Evolutionary conservation across 108 stramenopile genomes (phyloP).

Genomic region (Cylindrotheca closterium): DNA sequence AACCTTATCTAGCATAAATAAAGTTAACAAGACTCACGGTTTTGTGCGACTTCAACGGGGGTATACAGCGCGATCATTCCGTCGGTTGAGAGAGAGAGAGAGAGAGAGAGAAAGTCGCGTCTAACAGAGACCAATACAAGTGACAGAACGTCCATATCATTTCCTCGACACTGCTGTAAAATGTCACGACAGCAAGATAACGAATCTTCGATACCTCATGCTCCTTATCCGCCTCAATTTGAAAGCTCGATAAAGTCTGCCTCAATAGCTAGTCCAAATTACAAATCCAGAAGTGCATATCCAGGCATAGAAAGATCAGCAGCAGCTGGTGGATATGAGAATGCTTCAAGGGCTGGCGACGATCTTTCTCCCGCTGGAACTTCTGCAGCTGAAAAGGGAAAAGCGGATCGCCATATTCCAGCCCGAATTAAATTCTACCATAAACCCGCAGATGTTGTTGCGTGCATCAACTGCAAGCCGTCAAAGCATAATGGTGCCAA

Average conservation of each 20-base stretch:
- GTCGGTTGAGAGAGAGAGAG: too few species aligned
- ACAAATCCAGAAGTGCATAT: constrained; percentile 5
- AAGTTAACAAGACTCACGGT: too few species aligned
- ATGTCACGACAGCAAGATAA: neutral
- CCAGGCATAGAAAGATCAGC: constrained; percentile 2
- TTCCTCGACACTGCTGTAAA: too few species aligned
- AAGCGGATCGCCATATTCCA: constrained; percentile 2
- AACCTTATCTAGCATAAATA: too few species aligned
- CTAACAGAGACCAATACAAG: too few species aligned
- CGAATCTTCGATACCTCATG: neutral
- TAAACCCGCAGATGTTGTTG: constrained; percentile 9
- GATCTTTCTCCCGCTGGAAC: neutral
- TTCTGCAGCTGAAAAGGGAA: constrained; percentile 1
- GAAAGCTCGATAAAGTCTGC: constrained; percentile 15
- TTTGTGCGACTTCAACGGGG: too few species aligned
- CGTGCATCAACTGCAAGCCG: constrained; percentile 28
- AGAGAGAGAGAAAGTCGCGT: too few species aligned
- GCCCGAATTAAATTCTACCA: constrained; percentile 31
- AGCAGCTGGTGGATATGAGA: constrained; percentile 1
- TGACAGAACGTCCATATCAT: too few species aligned
- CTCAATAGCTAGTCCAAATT: constrained; percentile 30
- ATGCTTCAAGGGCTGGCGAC: neutral
- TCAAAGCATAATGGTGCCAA: neutral
- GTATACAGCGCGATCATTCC: too few species aligned
- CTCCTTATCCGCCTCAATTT: constrained; percentile 1